Conservation (phyloP, 2,329 filamentous ascomycete species). For the Graphilbum sp. region DNA sequence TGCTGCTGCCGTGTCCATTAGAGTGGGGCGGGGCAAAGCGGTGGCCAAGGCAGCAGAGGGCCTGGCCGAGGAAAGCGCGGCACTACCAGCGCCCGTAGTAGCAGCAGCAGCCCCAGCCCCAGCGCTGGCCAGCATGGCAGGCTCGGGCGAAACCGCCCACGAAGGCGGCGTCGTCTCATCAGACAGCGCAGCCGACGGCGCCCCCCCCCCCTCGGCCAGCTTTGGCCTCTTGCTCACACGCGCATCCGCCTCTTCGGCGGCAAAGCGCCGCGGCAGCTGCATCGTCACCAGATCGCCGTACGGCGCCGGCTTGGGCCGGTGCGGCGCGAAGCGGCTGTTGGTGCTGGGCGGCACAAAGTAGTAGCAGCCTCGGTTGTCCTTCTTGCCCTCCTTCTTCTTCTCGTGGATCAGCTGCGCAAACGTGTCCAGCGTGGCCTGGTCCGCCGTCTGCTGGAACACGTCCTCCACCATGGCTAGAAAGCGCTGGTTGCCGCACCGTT, state of each 20-base stretch:
- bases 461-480: constrained; percentile 42
- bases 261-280: constrained; percentile 16
- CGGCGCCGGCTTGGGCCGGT: constrained; percentile 30
- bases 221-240: constrained; percentile 22
- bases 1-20: neutral
- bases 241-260: constrained; percentile 6
- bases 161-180: too few species aligned
- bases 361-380: constrained; percentile 31
- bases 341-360: constrained; percentile 37
- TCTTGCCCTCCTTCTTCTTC: constrained; percentile 41
- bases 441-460: constrained; percentile 41
- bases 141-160: too few species aligned
- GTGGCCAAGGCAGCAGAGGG: too few species aligned
- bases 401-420: constrained; percentile 33
- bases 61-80: too few species aligned
- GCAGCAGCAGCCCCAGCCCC: too few species aligned
- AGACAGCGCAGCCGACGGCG: too few species aligned
- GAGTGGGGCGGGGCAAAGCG: too few species aligned
- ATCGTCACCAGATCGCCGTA: constrained; percentile 30
- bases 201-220: constrained; percentile 7
- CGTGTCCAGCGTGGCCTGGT: constrained; percentile 29
- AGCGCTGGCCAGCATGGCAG: too few species aligned
- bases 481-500: constrained; percentile 30
- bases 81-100: too few species aligned
- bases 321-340: constrained; percentile 24